These are phyloP conservation scores for Aspergillus floridensis DNA, from an alignment of 2,329 filamentous ascomycete species.

Conservation along the genomic window DNA sequence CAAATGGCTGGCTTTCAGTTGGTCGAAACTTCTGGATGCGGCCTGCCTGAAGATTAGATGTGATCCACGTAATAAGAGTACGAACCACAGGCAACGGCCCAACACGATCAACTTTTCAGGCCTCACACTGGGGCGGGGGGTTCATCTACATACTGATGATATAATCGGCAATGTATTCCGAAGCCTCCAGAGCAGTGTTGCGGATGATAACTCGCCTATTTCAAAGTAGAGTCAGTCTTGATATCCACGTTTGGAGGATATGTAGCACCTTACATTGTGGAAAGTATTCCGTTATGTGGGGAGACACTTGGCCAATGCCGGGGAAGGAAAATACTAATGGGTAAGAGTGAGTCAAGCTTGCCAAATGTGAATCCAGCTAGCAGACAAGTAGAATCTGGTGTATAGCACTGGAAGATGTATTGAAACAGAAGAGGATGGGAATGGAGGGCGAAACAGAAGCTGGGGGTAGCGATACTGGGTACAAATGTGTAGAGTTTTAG, in stretches of 20 bases:
- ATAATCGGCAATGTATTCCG: slow-evolving; percentile 76
- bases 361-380: background rate
- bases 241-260: slow-evolving; percentile 10
- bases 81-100: background rate
- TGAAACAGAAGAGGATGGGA: background rate
- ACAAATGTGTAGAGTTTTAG: background rate
- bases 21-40: slow-evolving; percentile 76
- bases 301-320: slow-evolving; percentile 28
- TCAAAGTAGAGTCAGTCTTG: slow-evolving; percentile 5
- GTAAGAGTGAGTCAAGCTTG: background rate
- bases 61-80: background rate
- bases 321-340: background rate
- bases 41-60: slow-evolving; percentile 44
- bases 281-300: background rate
- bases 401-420: background rate
- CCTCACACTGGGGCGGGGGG: background rate
- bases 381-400: background rate
- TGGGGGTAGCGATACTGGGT: background rate
- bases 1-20: slow-evolving; percentile 70
- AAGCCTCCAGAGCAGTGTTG: slow-evolving; percentile 66
- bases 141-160: slow-evolving; percentile 59
- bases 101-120: background rate
- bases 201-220: slow-evolving; percentile 79
- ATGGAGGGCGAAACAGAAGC: background rate
- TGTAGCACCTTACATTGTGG: slow-evolving; percentile 25